Evolutionary conservation across 2,329 filamentous ascomycete species (phyloP).

Genomic region (Iodosphaeria phyllophila): DNA sequence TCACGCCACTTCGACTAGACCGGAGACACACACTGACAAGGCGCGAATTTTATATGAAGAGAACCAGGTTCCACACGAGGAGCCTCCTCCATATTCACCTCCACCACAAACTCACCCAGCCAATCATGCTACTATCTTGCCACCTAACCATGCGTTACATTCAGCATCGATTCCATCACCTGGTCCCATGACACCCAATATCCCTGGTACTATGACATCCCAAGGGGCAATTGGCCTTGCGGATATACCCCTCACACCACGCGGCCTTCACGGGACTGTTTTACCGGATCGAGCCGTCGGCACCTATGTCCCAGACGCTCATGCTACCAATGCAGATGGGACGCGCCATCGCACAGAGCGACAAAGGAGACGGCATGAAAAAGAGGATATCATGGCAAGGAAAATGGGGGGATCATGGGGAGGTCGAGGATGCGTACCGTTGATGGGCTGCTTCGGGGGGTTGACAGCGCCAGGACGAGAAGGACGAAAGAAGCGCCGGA

Average conservation of each 20-base stretch:
- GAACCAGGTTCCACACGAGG: constrained; percentile 16
- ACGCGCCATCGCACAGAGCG: constrained; percentile 27
- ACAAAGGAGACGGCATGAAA: constrained; percentile 38
- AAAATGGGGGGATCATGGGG: constrained; percentile 44
- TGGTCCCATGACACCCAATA: constrained; percentile 40
- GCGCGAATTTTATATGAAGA: constrained; percentile 19
- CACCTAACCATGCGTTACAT: constrained; percentile 29
- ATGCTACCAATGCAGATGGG: constrained; percentile 20
- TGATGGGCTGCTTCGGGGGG: constrained; percentile 46
- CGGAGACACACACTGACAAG: constrained; percentile 17
- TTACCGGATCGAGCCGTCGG: constrained; percentile 26
- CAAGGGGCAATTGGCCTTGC: constrained; percentile 41
- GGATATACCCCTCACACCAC: constrained; percentile 32
- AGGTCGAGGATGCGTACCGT: constrained; percentile 42
- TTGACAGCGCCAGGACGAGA: constrained; percentile 43
- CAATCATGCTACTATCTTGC: constrained; percentile 38
- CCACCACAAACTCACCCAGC: constrained; percentile 20
- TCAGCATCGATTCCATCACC: constrained; percentile 36
- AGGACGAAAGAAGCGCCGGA: constrained; percentile 40
- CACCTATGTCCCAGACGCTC: constrained; percentile 25
- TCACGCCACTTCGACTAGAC: constrained; percentile 5
- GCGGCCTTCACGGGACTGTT: constrained; percentile 7
- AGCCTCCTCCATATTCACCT: constrained; percentile 38
- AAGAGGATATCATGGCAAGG: constrained; percentile 41
- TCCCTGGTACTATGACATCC: constrained; percentile 42